Percentiles rank a stretch among this genome's conserved stretches.
phyloP scores from a whole-genome alignment of 2,329 filamentous ascomycete genomes.

The Aspergillus costaricaensis region DNA sequence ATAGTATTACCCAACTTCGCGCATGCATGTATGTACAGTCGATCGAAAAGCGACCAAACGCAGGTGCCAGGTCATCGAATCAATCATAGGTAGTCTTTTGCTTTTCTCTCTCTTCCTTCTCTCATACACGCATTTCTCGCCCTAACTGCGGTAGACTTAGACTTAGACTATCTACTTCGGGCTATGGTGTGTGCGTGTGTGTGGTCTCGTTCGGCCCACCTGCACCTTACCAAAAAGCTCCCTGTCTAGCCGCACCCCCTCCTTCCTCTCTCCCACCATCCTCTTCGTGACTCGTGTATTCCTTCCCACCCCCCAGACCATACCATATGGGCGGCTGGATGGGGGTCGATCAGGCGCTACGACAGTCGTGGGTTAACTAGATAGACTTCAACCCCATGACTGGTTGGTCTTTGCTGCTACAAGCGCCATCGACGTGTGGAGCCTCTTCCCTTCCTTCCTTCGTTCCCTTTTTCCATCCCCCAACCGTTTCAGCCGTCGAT shows the following conservation, averaged over 20 bases:
- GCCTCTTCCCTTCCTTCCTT: background rate
- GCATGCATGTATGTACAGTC: too few relatives aligned
- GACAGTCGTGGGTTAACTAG: background rate
- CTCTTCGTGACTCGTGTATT: too few relatives aligned
- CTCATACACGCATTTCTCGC: too few relatives aligned
- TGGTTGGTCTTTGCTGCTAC: background rate
- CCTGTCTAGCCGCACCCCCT: too few relatives aligned
- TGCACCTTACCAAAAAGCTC: background rate
- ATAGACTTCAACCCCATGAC: background rate
- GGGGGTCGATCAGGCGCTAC: background rate
- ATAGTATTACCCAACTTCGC: too few relatives aligned
- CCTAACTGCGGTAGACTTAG: too few relatives aligned
- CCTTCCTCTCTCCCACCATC: too few relatives aligned
- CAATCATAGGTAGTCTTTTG: too few relatives aligned
- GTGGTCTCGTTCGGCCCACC: background rate
- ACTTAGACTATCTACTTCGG: background rate
- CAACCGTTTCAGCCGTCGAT: slow-evolving; percentile 18
- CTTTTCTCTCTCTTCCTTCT: too few relatives aligned
- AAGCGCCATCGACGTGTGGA: background rate
- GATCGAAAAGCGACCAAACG: too few relatives aligned
- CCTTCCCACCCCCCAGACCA: too few relatives aligned
- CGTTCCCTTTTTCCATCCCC: background rate
- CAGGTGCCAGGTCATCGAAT: too few relatives aligned
- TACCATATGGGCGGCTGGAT: background rate
- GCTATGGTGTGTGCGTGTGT: background rate